Evolutionary conservation across 306 rosid genomes (phyloP).

Genomic region (Castanea crenata): DNA sequence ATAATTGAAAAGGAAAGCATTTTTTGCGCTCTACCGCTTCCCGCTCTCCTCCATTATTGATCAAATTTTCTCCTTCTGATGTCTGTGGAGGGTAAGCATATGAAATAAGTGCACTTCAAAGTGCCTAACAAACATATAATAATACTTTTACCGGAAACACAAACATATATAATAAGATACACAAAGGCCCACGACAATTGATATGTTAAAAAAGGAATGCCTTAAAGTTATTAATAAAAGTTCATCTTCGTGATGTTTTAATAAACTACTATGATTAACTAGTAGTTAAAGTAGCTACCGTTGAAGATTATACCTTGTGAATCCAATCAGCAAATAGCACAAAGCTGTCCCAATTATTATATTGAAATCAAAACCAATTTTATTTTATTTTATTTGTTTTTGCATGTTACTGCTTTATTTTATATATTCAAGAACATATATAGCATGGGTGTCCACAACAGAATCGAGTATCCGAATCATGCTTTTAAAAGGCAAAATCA

Average conservation of each 20-base stretch:
- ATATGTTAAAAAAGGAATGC: background rate
- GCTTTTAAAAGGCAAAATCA: constrained; percentile 16
- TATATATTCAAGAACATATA: background rate
- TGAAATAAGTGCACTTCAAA: background rate
- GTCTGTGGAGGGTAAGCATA: background rate
- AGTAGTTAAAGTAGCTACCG: constrained; percentile 35
- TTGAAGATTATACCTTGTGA: constrained; percentile 18
- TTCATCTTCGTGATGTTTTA: background rate
- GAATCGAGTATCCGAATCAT: background rate
- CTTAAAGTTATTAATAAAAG: background rate
- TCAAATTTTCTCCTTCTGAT: constrained; percentile 2
- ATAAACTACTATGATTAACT: constrained; percentile 24
- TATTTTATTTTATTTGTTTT: background rate
- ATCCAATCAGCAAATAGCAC: constrained; percentile 25
- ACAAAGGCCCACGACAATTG: background rate
- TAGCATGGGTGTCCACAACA: background rate
- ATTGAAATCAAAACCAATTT: background rate
- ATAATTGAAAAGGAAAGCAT: no score
- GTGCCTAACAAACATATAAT: background rate
- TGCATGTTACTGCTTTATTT: background rate
- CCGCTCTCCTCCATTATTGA: background rate
- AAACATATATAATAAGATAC: background rate
- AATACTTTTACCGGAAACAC: no score
- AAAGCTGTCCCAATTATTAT: background rate
- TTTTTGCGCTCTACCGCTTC: no score